Conservation (phyloP, 208 protist species). For the Leishmania braziliensis region DNA sequence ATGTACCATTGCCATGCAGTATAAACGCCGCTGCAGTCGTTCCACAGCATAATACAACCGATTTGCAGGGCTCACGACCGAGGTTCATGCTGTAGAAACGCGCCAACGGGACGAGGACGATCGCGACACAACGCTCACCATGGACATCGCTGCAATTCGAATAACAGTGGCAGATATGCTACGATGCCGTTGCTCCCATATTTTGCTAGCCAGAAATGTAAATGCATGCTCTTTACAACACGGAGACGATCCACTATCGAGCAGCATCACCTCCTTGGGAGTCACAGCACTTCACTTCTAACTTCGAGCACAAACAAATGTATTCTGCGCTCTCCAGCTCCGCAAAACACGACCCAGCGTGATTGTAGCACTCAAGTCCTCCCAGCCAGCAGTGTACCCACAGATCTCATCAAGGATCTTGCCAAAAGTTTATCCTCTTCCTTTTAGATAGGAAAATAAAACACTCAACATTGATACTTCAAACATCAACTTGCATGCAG, state of each 20-base stretch:
- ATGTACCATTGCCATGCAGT: constrained; percentile 36
- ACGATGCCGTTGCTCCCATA: constrained; percentile 15
- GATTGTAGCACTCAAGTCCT: constrained; percentile 22
- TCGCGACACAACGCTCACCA: constrained; percentile 37
- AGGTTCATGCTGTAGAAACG: constrained; percentile 8
- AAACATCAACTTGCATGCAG: constrained; percentile 20
- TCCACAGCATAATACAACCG: constrained; percentile 33
- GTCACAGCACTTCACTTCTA: constrained; percentile 28
- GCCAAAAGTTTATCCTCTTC: constrained; percentile 30
- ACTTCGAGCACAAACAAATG: constrained; percentile 9
- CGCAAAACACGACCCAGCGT: constrained; percentile 32
- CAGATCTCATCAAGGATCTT: constrained; percentile 29
- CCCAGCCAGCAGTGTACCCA: constrained; percentile 15
- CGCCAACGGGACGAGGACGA: constrained; percentile 27
- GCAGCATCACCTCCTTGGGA: constrained; percentile 15
- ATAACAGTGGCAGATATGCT: constrained; percentile 25
- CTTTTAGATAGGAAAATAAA: constrained; percentile 26
- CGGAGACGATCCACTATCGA: constrained; percentile 9
- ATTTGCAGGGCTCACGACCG: constrained; percentile 28
- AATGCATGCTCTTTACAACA: constrained; percentile 22
- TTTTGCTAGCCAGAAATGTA: constrained; percentile 15
- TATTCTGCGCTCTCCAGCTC: constrained; percentile 27
- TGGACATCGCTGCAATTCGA: constrained; percentile 28
- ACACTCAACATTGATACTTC: constrained; percentile 21
- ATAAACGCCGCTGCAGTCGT: constrained; percentile 25